Percentiles rank a stretch among this genome's conserved stretches.
Conservation (phyloP, 306 rosid species). For the Glycine soja region DNA sequence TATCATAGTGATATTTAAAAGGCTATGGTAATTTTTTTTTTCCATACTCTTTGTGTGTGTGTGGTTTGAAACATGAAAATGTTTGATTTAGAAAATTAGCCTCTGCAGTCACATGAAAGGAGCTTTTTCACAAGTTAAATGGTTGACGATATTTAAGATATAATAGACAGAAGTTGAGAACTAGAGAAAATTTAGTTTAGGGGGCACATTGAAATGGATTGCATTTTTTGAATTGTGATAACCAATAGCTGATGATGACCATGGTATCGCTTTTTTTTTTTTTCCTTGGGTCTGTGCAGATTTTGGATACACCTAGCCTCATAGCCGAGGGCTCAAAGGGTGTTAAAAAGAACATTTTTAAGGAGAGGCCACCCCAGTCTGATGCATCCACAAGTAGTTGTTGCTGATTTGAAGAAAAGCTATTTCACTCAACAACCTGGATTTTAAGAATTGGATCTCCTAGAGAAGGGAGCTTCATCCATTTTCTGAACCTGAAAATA, state of each 20-base stretch:
- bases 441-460: slow-evolving; percentile 34
- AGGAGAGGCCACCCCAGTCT: slow-evolving; percentile 65
- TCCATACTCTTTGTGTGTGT: neutral
- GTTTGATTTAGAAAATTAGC: slow-evolving; percentile 1
- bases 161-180: neutral
- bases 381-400: slow-evolving; percentile 74
- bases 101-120: neutral
- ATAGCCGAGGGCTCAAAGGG: slow-evolving; percentile 90
- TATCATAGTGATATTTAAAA: neutral
- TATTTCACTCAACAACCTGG: slow-evolving; percentile 34
- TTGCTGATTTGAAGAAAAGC: slow-evolving; percentile 63
- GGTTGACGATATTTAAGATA: too few species aligned
- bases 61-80: neutral
- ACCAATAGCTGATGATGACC: slow-evolving; percentile 14
- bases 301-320: slow-evolving; percentile 94
- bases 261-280: slow-evolving; percentile 25
- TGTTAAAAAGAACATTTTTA: slow-evolving; percentile 80
- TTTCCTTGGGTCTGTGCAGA: slow-evolving; percentile 57
- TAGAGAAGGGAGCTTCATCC: slow-evolving; percentile 36
- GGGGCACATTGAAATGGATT: slow-evolving; percentile 14
- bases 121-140: slow-evolving; percentile 1
- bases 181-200: neutral
- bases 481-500: slow-evolving; percentile 37
- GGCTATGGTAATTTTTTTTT: neutral
- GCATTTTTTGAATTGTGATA: neutral